Conservation (phyloP, 495 filamentous ascomycete genomes). For the Penicillium diatomitis region DNA sequence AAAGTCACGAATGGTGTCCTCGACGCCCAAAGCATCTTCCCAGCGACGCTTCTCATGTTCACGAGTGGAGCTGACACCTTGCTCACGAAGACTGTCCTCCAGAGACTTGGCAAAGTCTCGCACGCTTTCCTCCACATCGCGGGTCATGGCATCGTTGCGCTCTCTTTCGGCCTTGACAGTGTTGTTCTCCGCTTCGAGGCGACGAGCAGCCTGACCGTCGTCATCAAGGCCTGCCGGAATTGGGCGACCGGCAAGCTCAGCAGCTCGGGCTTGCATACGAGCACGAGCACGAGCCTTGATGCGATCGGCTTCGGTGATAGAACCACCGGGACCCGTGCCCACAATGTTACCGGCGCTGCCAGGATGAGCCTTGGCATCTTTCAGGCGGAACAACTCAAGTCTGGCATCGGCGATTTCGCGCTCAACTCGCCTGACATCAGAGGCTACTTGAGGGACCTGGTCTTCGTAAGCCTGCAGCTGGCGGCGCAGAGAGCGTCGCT, state of each 20-base stretch:
- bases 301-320: slow-evolving; percentile 86
- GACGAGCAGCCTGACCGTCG: slow-evolving; percentile 65
- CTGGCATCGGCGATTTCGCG: slow-evolving; percentile 86
- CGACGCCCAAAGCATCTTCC: slow-evolving; percentile 95
- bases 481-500: slow-evolving; percentile 74
- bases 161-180: slow-evolving; percentile 75
- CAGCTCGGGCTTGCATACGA: slow-evolving; percentile 96
- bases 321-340: slow-evolving; percentile 86
- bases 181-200: slow-evolving; percentile 78
- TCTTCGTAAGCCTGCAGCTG: slow-evolving; percentile 85
- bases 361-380: slow-evolving; percentile 87
- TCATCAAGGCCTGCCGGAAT: slow-evolving; percentile 52
- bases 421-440: slow-evolving; percentile 82
- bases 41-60: slow-evolving; percentile 91
- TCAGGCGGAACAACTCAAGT: slow-evolving; percentile 88
- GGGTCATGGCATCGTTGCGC: slow-evolving; percentile 91
- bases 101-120: slow-evolving; percentile 77
- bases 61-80: slow-evolving; percentile 53
- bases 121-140: slow-evolving; percentile 93
- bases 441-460: slow-evolving; percentile 83
- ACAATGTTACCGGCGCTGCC: slow-evolving; percentile 73
- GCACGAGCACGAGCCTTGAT: slow-evolving; percentile 92
- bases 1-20: slow-evolving; percentile 93
- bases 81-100: slow-evolving; percentile 80
- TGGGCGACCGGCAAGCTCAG: slow-evolving; percentile 80